Conservation (phyloP, 1,284 basidiomycete species). For the Tilletiaria anomala region DNA sequence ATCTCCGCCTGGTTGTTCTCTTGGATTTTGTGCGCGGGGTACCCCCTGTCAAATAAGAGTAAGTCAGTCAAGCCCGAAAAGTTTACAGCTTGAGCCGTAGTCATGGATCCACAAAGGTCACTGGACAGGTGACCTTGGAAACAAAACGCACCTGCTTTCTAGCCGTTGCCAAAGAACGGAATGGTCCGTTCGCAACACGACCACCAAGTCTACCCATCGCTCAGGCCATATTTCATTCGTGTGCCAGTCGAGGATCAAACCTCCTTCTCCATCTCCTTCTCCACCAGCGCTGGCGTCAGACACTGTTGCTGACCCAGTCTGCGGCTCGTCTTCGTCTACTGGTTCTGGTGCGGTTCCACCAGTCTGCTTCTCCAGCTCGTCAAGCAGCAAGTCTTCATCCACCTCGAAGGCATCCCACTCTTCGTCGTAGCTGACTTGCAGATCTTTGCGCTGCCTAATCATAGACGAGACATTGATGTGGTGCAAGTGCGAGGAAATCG, state of each 20-base stretch:
- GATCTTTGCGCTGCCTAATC: constrained; percentile 60
- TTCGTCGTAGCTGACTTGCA: constrained; percentile 74
- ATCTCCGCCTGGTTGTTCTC: constrained; percentile 99
- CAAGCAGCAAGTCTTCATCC: constrained; percentile 58
- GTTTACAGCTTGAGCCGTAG: not conserved
- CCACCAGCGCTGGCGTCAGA: constrained; percentile 8
- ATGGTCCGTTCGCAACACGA: constrained; percentile 83
- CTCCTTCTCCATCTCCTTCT: constrained; percentile 40
- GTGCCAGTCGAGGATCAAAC: constrained; percentile 92
- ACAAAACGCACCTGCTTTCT: too few species aligned
- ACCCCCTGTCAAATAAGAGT: constrained; percentile 49
- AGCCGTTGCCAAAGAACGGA: constrained; percentile 75
- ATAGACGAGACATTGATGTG: constrained; percentile 82
- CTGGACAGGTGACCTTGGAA: too few species aligned
- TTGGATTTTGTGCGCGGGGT: constrained; percentile 81
- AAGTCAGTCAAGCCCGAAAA: constrained; percentile 1
- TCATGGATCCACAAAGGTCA: too few species aligned
- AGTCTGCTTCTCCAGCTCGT: constrained; percentile 24
- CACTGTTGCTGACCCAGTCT: not conserved
- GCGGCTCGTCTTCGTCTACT: constrained; percentile 7
- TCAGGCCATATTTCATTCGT: constrained; percentile 89
- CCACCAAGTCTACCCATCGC: constrained; percentile 90
- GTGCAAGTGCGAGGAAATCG: constrained; percentile 10
- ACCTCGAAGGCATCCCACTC: constrained; percentile 90
- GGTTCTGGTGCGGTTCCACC: constrained; percentile 29